Evolutionary conservation across 208 protist genomes (phyloP), one percentile per base, ranked within the genome.

Genomic region (Crithidia thermophila): DNA sequence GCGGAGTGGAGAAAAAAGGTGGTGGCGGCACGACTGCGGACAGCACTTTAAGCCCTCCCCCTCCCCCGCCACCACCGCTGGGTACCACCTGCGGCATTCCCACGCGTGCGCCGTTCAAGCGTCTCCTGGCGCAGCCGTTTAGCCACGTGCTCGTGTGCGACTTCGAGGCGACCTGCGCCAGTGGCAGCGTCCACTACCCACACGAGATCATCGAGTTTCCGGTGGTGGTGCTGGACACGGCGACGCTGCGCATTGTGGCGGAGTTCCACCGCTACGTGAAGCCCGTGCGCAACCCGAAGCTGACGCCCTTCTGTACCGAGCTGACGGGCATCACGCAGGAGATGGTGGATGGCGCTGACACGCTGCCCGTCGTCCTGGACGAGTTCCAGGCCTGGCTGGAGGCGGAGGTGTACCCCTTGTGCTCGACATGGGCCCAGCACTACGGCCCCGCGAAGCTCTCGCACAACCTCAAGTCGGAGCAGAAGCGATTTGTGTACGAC

Each of bases 191-290:
- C 25, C 28, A 81, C 56, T 94, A 82, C 47, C 87, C 82, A 39
- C 90, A 98, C 63, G 98, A 99, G 77, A 98, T 99, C 67, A 98
- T 99, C 62, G 97, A 99, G 76, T 98, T 98, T 46, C 96, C 98
- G 10, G 90, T 96, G 2, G 90, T 99, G 3, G 79, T 94, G 36
- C 30, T 98, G 2, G 87, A 97, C 74, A 87, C 85, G 10, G 65
- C 67, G 23, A 86, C 65, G 33, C 64, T 89, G 39, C 50, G 72
- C 59, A 72, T 89, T 20, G 90, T 90, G 23, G 87, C 85, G 7
- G 84, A 96, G 75, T 97, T 97, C 45, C 94, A 97, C 77, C 63
- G 77, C 7, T 98, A 94, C 72, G 92, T 98, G 13, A 90, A 84
- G 25, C 98, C 98, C 9, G 62, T 83, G 3, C 50, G 63, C 9